These are phyloP conservation scores for Hypomontagnella monticulosa DNA, from an alignment of 495 filamentous ascomycete genomes.

Conservation along the genomic window DNA sequence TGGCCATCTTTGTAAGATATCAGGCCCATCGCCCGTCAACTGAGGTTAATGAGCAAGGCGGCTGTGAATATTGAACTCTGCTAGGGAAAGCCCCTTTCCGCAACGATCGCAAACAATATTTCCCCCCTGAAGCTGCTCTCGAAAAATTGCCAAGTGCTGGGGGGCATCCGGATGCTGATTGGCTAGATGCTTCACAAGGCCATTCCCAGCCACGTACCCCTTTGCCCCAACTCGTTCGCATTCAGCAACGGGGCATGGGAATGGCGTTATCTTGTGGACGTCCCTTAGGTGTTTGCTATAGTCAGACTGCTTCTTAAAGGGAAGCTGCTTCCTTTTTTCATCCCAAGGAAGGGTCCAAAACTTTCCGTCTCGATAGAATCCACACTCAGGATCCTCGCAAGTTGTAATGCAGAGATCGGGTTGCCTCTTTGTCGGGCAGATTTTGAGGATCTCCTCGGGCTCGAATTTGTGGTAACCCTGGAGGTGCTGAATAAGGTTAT, in stretches of 20 bases:
- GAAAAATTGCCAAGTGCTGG: not conserved
- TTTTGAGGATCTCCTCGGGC: constrained; percentile 16
- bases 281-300: constrained; percentile 50
- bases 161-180: constrained; percentile 31
- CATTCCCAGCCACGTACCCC: constrained; percentile 46
- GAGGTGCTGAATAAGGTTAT: constrained; percentile 53
- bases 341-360: not conserved
- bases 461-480: constrained; percentile 48
- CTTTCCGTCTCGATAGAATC: constrained; percentile 16
- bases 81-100: not conserved
- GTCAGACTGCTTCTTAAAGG: constrained; percentile 42
- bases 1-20: no score
- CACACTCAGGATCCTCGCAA: constrained; percentile 5
- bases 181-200: constrained; percentile 46
- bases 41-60: not conserved
- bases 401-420: no score
- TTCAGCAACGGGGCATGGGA: constrained; percentile 43
- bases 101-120: not conserved
- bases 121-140: not conserved
- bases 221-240: constrained; percentile 48
- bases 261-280: constrained; percentile 46
- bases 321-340: no score
- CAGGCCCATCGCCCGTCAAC: no score
- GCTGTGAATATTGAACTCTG: not conserved
- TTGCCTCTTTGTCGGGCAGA: not conserved